Evolutionary conservation across 179 eudicot species (phyloP).

Genomic region (Beta lomatogona): DNA sequence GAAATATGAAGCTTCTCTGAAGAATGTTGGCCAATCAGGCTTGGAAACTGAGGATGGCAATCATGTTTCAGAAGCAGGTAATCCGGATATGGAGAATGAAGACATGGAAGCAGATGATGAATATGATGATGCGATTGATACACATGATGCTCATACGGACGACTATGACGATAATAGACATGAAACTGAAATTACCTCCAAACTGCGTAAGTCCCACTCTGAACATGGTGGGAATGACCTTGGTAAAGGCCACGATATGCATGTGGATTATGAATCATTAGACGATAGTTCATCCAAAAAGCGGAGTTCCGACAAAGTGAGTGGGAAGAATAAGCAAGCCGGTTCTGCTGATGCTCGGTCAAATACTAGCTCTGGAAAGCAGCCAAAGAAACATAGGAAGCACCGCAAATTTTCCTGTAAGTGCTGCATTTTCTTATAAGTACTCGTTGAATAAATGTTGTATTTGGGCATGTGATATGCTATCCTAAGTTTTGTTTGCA

Average conservation of each 20-base stretch:
- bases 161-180: conserved; percentile 53
- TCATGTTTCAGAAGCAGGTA: conserved; percentile 40
- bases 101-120: conserved; percentile 74
- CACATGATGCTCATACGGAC: conserved; percentile 56
- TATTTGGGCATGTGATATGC: background rate
- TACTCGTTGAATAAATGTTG: background rate
- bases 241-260: conserved; percentile 32
- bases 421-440: background rate
- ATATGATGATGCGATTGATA: conserved; percentile 86
- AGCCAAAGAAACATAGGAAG: conserved; percentile 56
- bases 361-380: conserved; percentile 50
- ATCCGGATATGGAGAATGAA: conserved; percentile 35
- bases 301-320: conserved; percentile 34
- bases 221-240: conserved; percentile 37
- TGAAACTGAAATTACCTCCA: conserved; percentile 35
- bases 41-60: conserved; percentile 32
- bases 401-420: conserved; percentile 70
- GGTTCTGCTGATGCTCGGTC: conserved; percentile 42
- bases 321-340: conserved; percentile 36
- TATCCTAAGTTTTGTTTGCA: background rate
- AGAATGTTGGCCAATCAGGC: conserved; percentile 46
- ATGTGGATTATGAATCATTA: conserved; percentile 46
- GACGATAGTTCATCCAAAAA: conserved; percentile 38
- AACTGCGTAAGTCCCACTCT: conserved; percentile 35
- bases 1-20: conserved; percentile 85